Conservation (phyloP, 2,329 filamentous ascomycete species). For the Pseudogymnoascus sp. region DNA sequence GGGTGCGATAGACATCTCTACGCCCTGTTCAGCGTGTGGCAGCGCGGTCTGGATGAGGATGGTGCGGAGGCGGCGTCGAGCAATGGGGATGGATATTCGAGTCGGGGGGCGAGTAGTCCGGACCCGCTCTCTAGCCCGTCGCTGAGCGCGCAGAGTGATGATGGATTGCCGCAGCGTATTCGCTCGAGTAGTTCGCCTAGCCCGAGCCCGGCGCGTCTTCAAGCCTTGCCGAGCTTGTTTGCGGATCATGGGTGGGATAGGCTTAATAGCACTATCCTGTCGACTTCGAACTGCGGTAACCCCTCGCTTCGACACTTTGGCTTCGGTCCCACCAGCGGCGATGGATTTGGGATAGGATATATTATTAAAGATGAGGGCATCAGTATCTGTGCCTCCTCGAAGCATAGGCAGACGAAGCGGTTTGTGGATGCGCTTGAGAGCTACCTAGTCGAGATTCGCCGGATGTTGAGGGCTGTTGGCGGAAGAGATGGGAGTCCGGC, state of each 20-base stretch:
- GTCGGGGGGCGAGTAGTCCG: slow-evolving; percentile 25
- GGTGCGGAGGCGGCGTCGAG: slow-evolving; percentile 46
- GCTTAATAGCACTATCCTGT: slow-evolving; percentile 88
- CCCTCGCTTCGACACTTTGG: slow-evolving; percentile 91
- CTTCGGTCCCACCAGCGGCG: slow-evolving; percentile 87
- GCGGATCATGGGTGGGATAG: slow-evolving; percentile 88
- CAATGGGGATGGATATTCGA: slow-evolving; percentile 55
- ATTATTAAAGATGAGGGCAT: slow-evolving; percentile 95
- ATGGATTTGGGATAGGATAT: slow-evolving; percentile 96
- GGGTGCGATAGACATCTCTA: slow-evolving; percentile 92
- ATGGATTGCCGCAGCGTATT: slow-evolving; percentile 23
- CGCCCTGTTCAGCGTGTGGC: slow-evolving; percentile 91
- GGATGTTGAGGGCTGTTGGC: slow-evolving; percentile 68
- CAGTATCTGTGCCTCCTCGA: slow-evolving; percentile 85
- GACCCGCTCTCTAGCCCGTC: slow-evolving; percentile 30
- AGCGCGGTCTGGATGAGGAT: slow-evolving; percentile 75
- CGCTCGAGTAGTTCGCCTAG: slow-evolving; percentile 37
- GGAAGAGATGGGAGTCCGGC: slow-evolving; percentile 45
- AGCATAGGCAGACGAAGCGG: slow-evolving; percentile 86
- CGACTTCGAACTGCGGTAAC: slow-evolving; percentile 98
- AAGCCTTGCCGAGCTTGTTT: slow-evolving; percentile 68
- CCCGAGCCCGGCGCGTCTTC: slow-evolving; percentile 41
- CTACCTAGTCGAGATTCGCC: slow-evolving; percentile 85
- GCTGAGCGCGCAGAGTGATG: background rate
- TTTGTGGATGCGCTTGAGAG: slow-evolving; percentile 85